A percentile compares a stretch with the other conserved stretches of the same genome.
These are phyloP conservation scores for Suillus clintonianus DNA, from an alignment of 768 basidiomycete species.

Conservation along the genomic window DNA sequence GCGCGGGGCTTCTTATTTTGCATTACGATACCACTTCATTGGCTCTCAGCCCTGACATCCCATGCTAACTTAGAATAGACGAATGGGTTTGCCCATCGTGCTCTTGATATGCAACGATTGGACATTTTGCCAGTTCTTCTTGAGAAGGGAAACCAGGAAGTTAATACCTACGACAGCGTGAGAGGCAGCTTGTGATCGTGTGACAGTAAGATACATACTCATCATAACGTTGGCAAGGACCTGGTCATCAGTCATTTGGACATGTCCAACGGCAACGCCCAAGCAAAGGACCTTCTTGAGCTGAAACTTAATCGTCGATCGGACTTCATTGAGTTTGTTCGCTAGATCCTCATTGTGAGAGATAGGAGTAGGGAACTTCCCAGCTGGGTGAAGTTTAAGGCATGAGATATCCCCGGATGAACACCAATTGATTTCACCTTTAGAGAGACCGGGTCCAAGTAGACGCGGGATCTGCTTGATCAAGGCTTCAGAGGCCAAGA, in stretches of 20 bases:
- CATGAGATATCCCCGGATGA: background rate
- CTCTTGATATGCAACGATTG: conserved; percentile 98
- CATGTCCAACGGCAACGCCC: conserved; percentile 97
- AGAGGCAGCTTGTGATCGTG: background rate
- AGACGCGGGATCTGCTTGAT: conserved; percentile 99
- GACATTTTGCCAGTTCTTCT: conserved; percentile 99
- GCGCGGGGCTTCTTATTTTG: conserved; percentile 97
- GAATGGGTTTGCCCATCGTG: conserved; percentile 98
- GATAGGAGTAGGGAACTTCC: conserved; percentile 98
- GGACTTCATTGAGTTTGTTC: conserved; percentile 92
- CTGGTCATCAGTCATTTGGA: conserved; percentile 97
- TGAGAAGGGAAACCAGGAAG: conserved; percentile 98
- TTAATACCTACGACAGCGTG: conserved; percentile 76
- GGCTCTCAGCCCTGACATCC: conserved; percentile 15
- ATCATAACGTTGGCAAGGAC: conserved; percentile 98
- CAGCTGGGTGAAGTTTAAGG: conserved; percentile 50
- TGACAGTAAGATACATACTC: conserved; percentile 49
- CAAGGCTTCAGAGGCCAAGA: conserved; percentile 94
- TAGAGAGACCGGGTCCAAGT: conserved; percentile 98
- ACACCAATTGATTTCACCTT: conserved; percentile 56
- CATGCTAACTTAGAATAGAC: conserved; percentile 70
- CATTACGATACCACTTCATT: conserved; percentile 54
- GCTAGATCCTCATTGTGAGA: conserved; percentile 86
- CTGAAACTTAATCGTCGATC: conserved; percentile 99
- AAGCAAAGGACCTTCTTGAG: conserved; percentile 98